Evolutionary conservation across 1,284 basidiomycete species (phyloP).

Genomic region (Ganoderma boninense): DNA sequence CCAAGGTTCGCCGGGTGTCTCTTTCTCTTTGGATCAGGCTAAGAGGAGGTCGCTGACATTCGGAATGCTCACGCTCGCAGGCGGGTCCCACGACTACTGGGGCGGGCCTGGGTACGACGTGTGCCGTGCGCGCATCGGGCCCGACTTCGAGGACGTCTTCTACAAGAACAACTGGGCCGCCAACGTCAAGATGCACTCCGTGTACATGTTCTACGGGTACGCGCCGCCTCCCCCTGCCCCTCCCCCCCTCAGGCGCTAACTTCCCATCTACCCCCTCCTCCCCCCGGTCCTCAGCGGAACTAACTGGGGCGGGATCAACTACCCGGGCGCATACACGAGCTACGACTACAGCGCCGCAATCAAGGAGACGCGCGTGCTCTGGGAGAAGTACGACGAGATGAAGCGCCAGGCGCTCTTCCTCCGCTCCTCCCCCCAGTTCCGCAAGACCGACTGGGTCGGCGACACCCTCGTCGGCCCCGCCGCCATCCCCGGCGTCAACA

Average conservation of each 20-base stretch:
- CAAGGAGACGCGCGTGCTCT: slow-evolving; percentile 73
- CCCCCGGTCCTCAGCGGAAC: slow-evolving; percentile 61
- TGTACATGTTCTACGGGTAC: slow-evolving; percentile 83
- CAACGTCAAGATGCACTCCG: slow-evolving; percentile 80
- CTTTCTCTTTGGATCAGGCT: too few relatives aligned
- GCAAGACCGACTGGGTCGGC: slow-evolving; percentile 80
- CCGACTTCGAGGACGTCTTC: slow-evolving; percentile 79
- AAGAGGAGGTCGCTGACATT: too few relatives aligned
- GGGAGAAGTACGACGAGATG: slow-evolving; percentile 75
- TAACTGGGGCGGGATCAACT: slow-evolving; percentile 73
- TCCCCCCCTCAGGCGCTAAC: too few relatives aligned
- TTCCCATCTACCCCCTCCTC: neutral
- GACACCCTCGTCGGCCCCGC: slow-evolving; percentile 54
- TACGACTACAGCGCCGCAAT: slow-evolving; percentile 78
- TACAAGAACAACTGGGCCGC: slow-evolving; percentile 78
- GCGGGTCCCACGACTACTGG: slow-evolving; percentile 80
- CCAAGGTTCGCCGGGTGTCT: slow-evolving; percentile 46
- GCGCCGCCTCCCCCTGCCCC: slow-evolving; percentile 8
- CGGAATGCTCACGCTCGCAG: too few relatives aligned
- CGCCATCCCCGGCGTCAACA: slow-evolving; percentile 51
- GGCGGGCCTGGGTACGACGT: slow-evolving; percentile 68
- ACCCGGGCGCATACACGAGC: slow-evolving; percentile 40
- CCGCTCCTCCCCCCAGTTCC: slow-evolving; percentile 76
- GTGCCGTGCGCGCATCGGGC: slow-evolving; percentile 67
- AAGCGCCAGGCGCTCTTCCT: slow-evolving; percentile 81